Conservation (phyloP, 78 protist genomes). For the Neovahlkampfia damariscottae region DNA sequence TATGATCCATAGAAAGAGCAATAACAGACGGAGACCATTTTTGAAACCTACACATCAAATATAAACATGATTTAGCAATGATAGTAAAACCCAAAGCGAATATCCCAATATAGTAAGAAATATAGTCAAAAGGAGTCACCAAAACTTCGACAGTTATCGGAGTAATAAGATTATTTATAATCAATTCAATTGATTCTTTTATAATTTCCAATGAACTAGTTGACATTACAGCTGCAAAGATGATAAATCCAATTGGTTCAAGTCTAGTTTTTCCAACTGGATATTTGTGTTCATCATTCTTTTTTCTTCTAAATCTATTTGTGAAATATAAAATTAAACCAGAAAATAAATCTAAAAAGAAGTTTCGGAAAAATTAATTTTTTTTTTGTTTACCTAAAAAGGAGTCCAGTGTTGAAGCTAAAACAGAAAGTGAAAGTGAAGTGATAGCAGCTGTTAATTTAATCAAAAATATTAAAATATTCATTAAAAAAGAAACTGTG, state of each 20-base stretch:
- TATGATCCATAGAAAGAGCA: conserved; percentile 56
- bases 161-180: not conserved
- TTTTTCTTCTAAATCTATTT: conserved; percentile 15
- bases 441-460: conserved; percentile 43
- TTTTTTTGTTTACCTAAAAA: conserved; percentile 17
- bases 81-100: conserved; percentile 4
- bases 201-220: conserved; percentile 45
- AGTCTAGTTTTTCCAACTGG: conserved; percentile 62
- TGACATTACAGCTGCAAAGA: conserved; percentile 63
- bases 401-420: conserved; percentile 56
- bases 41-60: conserved; percentile 37
- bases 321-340: conserved; percentile 56
- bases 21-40: conserved; percentile 14
- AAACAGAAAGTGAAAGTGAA: conserved; percentile 44
- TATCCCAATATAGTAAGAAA: not conserved
- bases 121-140: not conserved
- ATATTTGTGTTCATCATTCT: conserved; percentile 27
- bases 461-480: conserved; percentile 31
- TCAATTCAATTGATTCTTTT: not conserved
- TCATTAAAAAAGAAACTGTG: conserved; percentile 16
- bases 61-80: conserved; percentile 36
- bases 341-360: conserved; percentile 48
- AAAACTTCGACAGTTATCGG: not conserved
- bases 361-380: conserved; percentile 43
- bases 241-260: conserved; percentile 63